Evolutionary conservation across 73 alveolate species (phyloP), one percentile per base, ranked within the genome.

Genomic region (Uronychia binucleata): DNA sequence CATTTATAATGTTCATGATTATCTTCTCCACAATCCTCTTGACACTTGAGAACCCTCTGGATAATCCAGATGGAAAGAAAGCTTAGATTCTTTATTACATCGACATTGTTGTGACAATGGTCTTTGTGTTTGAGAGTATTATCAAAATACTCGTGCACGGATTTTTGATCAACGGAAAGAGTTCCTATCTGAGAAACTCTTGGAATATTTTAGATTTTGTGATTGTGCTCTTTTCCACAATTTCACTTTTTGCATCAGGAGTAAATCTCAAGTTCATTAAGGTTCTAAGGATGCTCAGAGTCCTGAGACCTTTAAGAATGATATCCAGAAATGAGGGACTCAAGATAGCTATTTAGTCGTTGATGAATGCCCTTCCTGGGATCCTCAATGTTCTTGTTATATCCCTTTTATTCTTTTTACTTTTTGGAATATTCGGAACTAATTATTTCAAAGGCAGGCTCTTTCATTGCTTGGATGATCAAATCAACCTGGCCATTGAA

Each of bases 161-260:
- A 31, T 93, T 97, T 83, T 85, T 93, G 5, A 34, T 95, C 59
- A 96, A 94, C 87, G 98, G 94, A n/a, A 79, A 91, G 79, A 92
- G 91, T 5, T 78, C 97, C 34, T 98, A 98, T 85, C 85, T 98
- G 57, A 83, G 97, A 82, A 97, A 95, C 84, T 85, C 94, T 74
- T 98, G 99, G 99, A 96, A 96, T 89, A 77, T 85, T 58, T 76
- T 98, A 33, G 99, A 98, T 93, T 97, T 98, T 93, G 86, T 96
- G 13, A 94, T 98, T 74, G 99, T 98, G 11, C 30, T 97, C 30
- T 82, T 95, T 75, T 97, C 99, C 27, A 82, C 97, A 25, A 85
- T 58, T 87, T 32, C 86, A 77, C 28, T 77, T 59, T 29, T 30
- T 84, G 33, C 83, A 78, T 33, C 81, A 81, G 25, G 89, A 93